Conservation (phyloP, 768 basidiomycete species). For the Xerocomellus dryophilus region DNA sequence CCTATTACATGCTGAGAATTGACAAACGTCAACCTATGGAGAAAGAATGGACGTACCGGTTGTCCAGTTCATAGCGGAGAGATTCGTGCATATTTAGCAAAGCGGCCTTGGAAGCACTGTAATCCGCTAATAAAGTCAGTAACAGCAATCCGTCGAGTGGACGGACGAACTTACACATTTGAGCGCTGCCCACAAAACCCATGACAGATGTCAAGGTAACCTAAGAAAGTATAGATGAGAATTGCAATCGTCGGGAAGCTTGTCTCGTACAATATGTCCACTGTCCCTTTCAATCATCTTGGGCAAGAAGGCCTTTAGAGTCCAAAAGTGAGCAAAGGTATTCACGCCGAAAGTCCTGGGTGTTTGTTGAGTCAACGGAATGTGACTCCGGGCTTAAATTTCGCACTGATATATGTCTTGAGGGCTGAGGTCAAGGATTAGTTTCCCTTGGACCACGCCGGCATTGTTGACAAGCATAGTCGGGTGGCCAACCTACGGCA, state of each 20-base stretch:
- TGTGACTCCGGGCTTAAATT: constrained; percentile 43
- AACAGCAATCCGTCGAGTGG: not conserved
- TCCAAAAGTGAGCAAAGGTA: constrained; percentile 87
- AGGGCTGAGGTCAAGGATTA: constrained; percentile 72
- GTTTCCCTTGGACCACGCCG: constrained; percentile 88
- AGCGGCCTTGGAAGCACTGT: constrained; percentile 93
- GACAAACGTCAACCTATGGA: not conserved
- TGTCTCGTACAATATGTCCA: constrained; percentile 78
- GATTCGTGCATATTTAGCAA: constrained; percentile 76
- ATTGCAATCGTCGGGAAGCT: not conserved
- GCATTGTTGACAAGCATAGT: constrained; percentile 95
- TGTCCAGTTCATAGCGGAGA: constrained; percentile 84
- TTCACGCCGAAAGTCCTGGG: constrained; percentile 87
- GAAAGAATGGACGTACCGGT: constrained; percentile 43
- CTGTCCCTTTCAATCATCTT: constrained; percentile 70
- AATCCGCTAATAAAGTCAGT: constrained; percentile 61
- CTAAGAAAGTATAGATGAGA: constrained; percentile 37
- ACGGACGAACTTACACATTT: constrained; percentile 57
- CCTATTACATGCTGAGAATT: constrained; percentile 32
- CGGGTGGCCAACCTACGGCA: constrained; percentile 71
- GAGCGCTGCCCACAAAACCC: constrained; percentile 67
- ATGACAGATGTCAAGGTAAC: constrained; percentile 76
- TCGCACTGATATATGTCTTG: constrained; percentile 82
- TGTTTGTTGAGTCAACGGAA: not conserved
- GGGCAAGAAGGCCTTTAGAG: constrained; percentile 89